Evolutionary conservation across 1,139 yeast species (phyloP).

Genomic region (Lizanozyma gosingica): DNA sequence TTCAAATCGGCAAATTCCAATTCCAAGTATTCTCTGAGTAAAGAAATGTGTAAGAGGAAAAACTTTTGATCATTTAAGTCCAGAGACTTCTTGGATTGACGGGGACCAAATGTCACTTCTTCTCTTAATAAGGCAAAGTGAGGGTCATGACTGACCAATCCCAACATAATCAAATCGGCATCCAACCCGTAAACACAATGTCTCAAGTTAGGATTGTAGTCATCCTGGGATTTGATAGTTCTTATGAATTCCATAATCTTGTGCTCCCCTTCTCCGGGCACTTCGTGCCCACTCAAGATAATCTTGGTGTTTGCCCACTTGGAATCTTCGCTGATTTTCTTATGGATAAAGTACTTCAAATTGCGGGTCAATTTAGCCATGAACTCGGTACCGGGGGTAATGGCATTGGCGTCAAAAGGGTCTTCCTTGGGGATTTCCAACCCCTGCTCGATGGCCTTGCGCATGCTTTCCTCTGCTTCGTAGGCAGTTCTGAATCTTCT

Average conservation of each 20-base stretch:
- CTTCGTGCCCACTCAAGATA: constrained; percentile 89
- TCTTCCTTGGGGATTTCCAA: constrained; percentile 56
- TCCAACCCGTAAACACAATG: constrained; percentile 97
- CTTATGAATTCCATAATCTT: constrained; percentile 94
- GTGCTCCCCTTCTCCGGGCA: constrained; percentile 99
- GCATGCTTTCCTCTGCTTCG: constrained; percentile 76
- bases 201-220: constrained; percentile 75
- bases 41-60: constrained; percentile 71
- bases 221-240: constrained; percentile 63
- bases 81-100: constrained; percentile 34
- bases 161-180: constrained; percentile 94
- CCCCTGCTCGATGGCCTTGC: constrained; percentile 56
- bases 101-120: constrained; percentile 84
- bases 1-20: constrained; percentile 72
- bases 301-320: constrained; percentile 85
- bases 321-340: constrained; percentile 81
- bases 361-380: constrained; percentile 86
- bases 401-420: constrained; percentile 89
- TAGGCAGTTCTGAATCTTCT: constrained; percentile 93
- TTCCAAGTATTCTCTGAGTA: constrained; percentile 84
- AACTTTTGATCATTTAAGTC: constrained; percentile 75
- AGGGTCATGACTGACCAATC: constrained; percentile 94
- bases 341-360: constrained; percentile 82
- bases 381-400: constrained; percentile 98
- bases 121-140: constrained; percentile 93